Evolutionary conservation across 352 stramenopile genomes (phyloP).

Genomic region (Phytophthora vignae): DNA sequence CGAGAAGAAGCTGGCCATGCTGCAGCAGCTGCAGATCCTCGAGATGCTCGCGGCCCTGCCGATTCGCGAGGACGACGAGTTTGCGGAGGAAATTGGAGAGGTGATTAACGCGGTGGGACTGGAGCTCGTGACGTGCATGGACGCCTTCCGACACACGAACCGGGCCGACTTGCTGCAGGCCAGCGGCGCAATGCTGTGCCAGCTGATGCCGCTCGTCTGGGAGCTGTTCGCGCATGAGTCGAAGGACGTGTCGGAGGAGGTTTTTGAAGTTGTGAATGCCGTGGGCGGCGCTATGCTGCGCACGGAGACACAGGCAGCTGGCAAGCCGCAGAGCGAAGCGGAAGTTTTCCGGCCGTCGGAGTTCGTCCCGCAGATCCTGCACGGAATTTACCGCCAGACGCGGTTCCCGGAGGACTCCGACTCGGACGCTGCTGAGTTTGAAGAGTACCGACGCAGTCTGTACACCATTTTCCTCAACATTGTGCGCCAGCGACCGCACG

Average conservation of each 20-base stretch:
- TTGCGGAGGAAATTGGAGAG: slow-evolving; percentile 84
- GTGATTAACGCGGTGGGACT: slow-evolving; percentile 85
- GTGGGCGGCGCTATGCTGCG: slow-evolving; percentile 73
- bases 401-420: slow-evolving; percentile 78
- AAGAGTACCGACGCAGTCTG: slow-evolving; percentile 83
- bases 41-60: slow-evolving; percentile 64
- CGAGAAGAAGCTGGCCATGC: slow-evolving; percentile 85
- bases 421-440: slow-evolving; percentile 85
- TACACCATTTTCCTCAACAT: slow-evolving; percentile 92
- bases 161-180: slow-evolving; percentile 51
- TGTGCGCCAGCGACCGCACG: slow-evolving; percentile 70
- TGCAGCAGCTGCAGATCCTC: slow-evolving; percentile 75
- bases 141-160: slow-evolving; percentile 75
- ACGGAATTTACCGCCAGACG: slow-evolving; percentile 86
- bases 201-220: slow-evolving; percentile 86
- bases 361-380: slow-evolving; percentile 82
- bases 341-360: slow-evolving; percentile 80
- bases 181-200: slow-evolving; percentile 66
- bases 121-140: slow-evolving; percentile 83
- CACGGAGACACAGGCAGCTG: slow-evolving; percentile 48
- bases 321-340: slow-evolving; percentile 28
- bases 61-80: slow-evolving; percentile 82
- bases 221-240: slow-evolving; percentile 82
- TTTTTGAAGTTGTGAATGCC: slow-evolving; percentile 88
- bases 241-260: slow-evolving; percentile 87